phyloP scores from a whole-genome alignment of 2,329 filamentous ascomycete genomes.

The Pestalotiopsis sp. region DNA sequence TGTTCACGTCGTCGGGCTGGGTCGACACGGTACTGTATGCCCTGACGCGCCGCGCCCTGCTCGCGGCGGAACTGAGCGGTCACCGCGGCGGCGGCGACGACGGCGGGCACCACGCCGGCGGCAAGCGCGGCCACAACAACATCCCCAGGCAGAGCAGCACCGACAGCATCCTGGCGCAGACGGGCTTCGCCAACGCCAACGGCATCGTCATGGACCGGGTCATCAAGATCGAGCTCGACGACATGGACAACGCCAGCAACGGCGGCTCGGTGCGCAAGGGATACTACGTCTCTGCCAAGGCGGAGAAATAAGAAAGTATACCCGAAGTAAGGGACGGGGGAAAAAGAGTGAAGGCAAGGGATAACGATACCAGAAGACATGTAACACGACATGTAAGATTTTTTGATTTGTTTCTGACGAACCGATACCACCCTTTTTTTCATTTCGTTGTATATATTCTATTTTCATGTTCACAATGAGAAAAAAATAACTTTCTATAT shows the following conservation, averaged over 20 bases:
- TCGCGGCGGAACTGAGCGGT: slow-evolving; percentile 26
- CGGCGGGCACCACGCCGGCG: not conserved
- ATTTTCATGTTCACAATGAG: not conserved
- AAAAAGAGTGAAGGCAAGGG: not conserved
- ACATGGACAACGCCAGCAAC: slow-evolving; percentile 20
- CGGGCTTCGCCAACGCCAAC: slow-evolving; percentile 15
- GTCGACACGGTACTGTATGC: slow-evolving; percentile 45
- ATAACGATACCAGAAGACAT: not conserved
- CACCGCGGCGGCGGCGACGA: slow-evolving; percentile 5
- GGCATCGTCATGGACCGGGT: slow-evolving; percentile 29
- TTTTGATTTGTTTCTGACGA: not conserved
- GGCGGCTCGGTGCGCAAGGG: not conserved
- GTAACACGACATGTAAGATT: not conserved
- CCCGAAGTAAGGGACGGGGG: not conserved
- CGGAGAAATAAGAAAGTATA: not conserved
- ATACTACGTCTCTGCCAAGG: slow-evolving; percentile 8
- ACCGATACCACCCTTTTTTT: not conserved
- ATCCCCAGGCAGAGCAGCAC: slow-evolving; percentile 25
- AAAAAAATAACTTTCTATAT: not conserved
- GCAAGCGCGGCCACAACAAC: slow-evolving; percentile 6
- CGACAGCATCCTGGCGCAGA: slow-evolving; percentile 24
- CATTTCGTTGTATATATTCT: not conserved
- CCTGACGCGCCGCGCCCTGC: slow-evolving; percentile 41
- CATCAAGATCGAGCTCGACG: slow-evolving; percentile 27
- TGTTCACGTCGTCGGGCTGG: slow-evolving; percentile 44